phyloP scores from a whole-genome alignment of 371 early-diverging fungal genomes.

The Lichtheimia hyalospora region DNA sequence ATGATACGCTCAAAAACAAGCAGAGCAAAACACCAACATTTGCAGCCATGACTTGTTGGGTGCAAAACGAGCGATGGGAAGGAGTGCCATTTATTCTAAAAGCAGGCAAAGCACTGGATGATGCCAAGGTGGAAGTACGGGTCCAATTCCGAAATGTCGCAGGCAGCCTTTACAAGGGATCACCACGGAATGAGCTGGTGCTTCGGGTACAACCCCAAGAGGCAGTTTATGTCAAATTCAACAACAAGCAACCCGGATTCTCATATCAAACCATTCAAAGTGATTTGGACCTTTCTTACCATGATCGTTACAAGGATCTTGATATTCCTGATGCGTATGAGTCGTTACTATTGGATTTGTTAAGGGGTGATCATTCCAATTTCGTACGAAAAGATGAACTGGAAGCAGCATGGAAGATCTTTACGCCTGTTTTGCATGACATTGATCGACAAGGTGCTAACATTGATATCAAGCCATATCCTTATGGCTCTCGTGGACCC shows the following conservation, averaged over 20 bases:
- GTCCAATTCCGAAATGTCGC: conserved; percentile 90
- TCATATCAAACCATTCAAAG: conserved; percentile 72
- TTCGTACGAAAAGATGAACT: conserved; percentile 96
- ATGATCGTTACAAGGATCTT: conserved; percentile 75
- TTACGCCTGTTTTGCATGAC: conserved; percentile 88
- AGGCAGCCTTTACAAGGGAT: conserved; percentile 68
- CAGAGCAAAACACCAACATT: conserved; percentile 82
- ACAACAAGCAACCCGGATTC: conserved; percentile 89
- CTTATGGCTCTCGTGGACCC: conserved; percentile 89
- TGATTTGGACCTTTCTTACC: conserved; percentile 91
- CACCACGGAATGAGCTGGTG: conserved; percentile 92
- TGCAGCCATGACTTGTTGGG: conserved; percentile 78
- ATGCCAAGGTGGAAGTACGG: conserved; percentile 84
- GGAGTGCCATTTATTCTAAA: conserved; percentile 91
- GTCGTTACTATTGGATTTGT: conserved; percentile 84
- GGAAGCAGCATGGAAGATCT: conserved; percentile 95
- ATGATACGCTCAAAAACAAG: conserved; percentile 69
- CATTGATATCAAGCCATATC: conserved; percentile 71
- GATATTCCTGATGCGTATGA: conserved; percentile 97
- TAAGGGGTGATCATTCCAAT: conserved; percentile 91
- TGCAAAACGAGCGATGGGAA: conserved; percentile 89
- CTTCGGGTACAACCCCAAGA: conserved; percentile 93
- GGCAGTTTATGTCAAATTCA: conserved; percentile 94
- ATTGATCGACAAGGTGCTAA: conserved; percentile 64
- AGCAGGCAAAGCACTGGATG: conserved; percentile 90